Evolutionary conservation across 2,329 filamentous ascomycete genomes (phyloP).

Genomic region (Lecanoromycetidae sp.): DNA sequence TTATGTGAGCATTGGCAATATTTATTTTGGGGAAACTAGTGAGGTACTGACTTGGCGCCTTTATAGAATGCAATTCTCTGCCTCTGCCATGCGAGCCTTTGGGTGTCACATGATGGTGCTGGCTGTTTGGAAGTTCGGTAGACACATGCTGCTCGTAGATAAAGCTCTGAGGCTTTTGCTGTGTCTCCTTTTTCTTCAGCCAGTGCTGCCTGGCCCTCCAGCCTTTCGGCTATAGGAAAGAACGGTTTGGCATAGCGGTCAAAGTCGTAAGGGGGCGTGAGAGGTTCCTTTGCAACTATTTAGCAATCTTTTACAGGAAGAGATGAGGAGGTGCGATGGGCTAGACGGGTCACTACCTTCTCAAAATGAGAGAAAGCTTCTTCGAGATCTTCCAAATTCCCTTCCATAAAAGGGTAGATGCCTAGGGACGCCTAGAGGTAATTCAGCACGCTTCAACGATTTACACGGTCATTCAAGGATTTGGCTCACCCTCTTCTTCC

Average conservation of each 20-base stretch:
- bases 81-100: slow-evolving; percentile 24
- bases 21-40: neutral
- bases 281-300: neutral
- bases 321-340: slow-evolving; percentile 28
- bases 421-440: neutral
- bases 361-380: slow-evolving; percentile 29
- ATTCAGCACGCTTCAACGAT: neutral
- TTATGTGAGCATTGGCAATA: neutral
- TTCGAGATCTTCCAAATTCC: slow-evolving; percentile 28
- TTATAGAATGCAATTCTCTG: slow-evolving; percentile 22
- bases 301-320: slow-evolving; percentile 24
- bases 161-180: neutral
- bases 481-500: slow-evolving; percentile 23
- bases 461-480: neutral
- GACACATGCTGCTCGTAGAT: slow-evolving; percentile 4
- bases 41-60: neutral
- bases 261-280: slow-evolving; percentile 1
- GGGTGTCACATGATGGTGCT: slow-evolving; percentile 16
- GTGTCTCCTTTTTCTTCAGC: neutral
- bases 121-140: slow-evolving; percentile 5
- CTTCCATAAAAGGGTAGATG: slow-evolving; percentile 25
- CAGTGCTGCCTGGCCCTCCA: neutral
- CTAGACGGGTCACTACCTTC: slow-evolving; percentile 15
- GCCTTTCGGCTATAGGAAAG: neutral
- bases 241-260: slow-evolving; percentile 6